Evolutionary conservation across 1,139 yeast species (phyloP).

Genomic region (Meyerozyma sp.): DNA sequence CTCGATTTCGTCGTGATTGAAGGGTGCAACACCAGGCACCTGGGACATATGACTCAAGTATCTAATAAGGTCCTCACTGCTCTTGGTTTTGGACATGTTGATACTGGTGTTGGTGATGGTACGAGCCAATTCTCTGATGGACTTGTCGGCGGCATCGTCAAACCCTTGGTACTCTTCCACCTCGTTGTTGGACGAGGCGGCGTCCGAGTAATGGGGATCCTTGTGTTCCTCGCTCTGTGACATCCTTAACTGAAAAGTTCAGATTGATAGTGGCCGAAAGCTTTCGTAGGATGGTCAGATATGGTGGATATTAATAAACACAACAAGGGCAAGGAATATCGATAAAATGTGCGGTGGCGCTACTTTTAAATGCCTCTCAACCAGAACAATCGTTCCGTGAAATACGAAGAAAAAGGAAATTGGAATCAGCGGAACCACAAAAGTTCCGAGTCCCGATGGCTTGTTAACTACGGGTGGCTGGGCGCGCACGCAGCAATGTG

Average conservation of each 20-base stretch:
- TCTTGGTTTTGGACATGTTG: slow-evolving; percentile 6
- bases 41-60: slow-evolving; percentile 46
- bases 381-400: no score
- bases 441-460: no score
- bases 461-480: no score
- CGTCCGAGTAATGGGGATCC: background rate
- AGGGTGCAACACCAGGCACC: slow-evolving; percentile 46
- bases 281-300: no score
- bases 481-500: no score
- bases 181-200: background rate
- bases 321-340: no score
- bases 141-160: slow-evolving; percentile 18
- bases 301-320: no score
- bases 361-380: no score
- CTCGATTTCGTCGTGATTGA: slow-evolving; percentile 12
- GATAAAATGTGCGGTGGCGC: no score
- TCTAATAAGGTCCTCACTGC: slow-evolving; percentile 14
- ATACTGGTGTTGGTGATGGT: slow-evolving; percentile 29
- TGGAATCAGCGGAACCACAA: no score
- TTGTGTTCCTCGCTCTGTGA: background rate
- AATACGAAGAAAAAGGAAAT: no score
- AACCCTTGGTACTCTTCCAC: slow-evolving; percentile 30
- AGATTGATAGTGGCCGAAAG: background rate
- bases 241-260: background rate
- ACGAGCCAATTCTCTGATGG: slow-evolving; percentile 59